Base-by-base conservation (phyloP, 31 red algal species). In the Bonnemaisonia californica region DNA sequence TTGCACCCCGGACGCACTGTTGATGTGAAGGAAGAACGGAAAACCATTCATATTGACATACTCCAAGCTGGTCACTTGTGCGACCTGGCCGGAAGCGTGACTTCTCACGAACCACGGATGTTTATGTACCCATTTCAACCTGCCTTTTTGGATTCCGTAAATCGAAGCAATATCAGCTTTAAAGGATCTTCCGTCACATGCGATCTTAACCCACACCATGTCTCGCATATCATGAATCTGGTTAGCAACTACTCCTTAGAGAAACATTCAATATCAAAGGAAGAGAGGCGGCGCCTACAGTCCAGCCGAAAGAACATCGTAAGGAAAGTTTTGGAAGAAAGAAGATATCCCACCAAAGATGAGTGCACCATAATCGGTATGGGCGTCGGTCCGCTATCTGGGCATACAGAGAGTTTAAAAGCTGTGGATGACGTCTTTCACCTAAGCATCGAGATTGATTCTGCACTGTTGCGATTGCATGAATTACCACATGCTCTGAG, bases 191-290 rank as follows among this genome's bases (percentile, higher is more conserved):
- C 67, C 16, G 0, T 82, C 22, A 72, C 63, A 32, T n/a, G 76
- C n/a, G 87, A 90, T 54, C 41, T 90, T 18, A 90, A 90, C 64
- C 87, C 87, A 41, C 79, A 82, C 71, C 87, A 90, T 48, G 55
- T 74, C 8, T 64, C 74, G 47, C 69, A 81, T 21, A 37, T 90
- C 40, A 47, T 90, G 35, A 90, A 77, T 71, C 35, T 90, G 12
- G 48, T 76, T 7, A 74, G 87, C 30, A 90, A 90, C 33, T 90
- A 90, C 55, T 60, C 61, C 33, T 67, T 41, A 32, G 87, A 78
- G 23, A 83, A 37, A 39, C 77, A 90, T 58, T 59, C 79, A 16
- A 55, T 90, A 59, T 80, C 87, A 34, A 27, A 35, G 4, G 28
- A 22, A 7, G 87, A 90, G 71, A 54, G 70, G 41, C 30, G 57